A percentile compares a stretch with the other conserved stretches of the same genome.
These are phyloP conservation scores for Asterochloris erici DNA, from an alignment of 139 green algal species.

Conservation along the genomic window DNA sequence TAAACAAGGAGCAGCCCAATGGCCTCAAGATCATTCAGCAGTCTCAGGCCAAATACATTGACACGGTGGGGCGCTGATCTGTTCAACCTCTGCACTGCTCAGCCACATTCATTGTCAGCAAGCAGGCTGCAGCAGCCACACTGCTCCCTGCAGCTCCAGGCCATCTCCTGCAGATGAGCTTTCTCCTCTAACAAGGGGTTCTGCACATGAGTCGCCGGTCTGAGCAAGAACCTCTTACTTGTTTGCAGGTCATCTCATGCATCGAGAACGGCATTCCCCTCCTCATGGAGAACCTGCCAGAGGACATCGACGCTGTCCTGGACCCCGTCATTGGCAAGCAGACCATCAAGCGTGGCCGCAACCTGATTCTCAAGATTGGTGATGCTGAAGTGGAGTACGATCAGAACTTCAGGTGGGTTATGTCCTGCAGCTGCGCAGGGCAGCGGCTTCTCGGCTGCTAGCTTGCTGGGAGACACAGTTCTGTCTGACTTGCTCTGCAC, in stretches of 20 bases:
- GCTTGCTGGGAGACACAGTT: neutral
- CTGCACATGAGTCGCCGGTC: neutral
- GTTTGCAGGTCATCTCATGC: constrained; percentile 63
- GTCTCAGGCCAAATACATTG: constrained; percentile 76
- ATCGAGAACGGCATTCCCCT: constrained; percentile 82
- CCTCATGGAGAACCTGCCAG: constrained; percentile 83
- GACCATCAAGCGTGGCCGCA: constrained; percentile 69
- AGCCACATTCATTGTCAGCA: neutral
- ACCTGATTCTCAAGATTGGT: constrained; percentile 77
- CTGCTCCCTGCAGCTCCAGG: neutral
- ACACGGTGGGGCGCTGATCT: constrained; percentile 50
- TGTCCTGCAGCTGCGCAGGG: neutral
- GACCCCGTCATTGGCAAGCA: constrained; percentile 68
- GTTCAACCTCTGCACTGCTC: neutral
- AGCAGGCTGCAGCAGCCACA: neutral
- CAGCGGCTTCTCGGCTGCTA: neutral
- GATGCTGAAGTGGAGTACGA: constrained; percentile 76
- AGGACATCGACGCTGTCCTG: constrained; percentile 85
- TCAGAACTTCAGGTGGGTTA: constrained; percentile 48
- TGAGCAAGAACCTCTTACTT: too few relatives aligned
- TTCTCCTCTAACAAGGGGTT: neutral
- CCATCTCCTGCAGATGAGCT: too few relatives aligned
- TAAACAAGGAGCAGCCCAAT: constrained; percentile 64
- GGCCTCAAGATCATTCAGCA: constrained; percentile 86
- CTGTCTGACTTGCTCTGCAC: neutral